A percentile compares a stretch with the other conserved stretches of the same genome.
Conservation (phyloP, 371 early-diverging fungal genomes). For the Rhizopus microsporus region DNA sequence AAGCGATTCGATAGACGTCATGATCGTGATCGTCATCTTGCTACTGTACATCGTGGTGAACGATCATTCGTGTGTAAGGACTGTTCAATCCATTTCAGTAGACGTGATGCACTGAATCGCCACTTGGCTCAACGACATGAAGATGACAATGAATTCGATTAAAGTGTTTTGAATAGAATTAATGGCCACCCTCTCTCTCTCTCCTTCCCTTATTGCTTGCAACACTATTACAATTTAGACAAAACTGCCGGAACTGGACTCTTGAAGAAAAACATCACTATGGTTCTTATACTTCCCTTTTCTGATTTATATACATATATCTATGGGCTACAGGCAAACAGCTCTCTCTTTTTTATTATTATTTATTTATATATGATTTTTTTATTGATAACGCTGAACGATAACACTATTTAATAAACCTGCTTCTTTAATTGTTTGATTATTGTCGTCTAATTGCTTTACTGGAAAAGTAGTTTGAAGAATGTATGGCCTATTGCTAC, state of each 20-base stretch:
- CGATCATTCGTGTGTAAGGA: slow-evolving; percentile 51
- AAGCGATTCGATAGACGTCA: slow-evolving; percentile 62
- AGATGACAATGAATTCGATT: neutral
- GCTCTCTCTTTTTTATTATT: too few species aligned
- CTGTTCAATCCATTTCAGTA: slow-evolving; percentile 57
- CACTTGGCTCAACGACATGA: slow-evolving; percentile 10
- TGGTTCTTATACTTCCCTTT: too few species aligned
- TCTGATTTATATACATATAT: too few species aligned
- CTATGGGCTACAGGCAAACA: too few species aligned
- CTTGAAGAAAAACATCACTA: too few species aligned
- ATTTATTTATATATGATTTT: neutral
- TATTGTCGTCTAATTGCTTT: slow-evolving; percentile 67
- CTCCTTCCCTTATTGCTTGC: neutral
- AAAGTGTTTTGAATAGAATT: neutral
- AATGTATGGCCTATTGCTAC: slow-evolving; percentile 58
- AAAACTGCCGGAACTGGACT: too few species aligned
- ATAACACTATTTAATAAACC: slow-evolving; percentile 86
- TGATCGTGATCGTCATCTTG: slow-evolving; percentile 71
- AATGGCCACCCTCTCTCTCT: neutral
- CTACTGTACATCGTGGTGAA: slow-evolving; percentile 58
- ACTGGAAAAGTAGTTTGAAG: slow-evolving; percentile 87
- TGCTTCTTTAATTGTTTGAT: slow-evolving; percentile 74
- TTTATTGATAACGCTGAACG: slow-evolving; percentile 72
- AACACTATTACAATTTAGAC: too few species aligned
- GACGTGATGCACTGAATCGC: slow-evolving; percentile 63